phyloP scores from a whole-genome alignment of 2,329 filamentous ascomycete species.

The Septoria linicola region DNA sequence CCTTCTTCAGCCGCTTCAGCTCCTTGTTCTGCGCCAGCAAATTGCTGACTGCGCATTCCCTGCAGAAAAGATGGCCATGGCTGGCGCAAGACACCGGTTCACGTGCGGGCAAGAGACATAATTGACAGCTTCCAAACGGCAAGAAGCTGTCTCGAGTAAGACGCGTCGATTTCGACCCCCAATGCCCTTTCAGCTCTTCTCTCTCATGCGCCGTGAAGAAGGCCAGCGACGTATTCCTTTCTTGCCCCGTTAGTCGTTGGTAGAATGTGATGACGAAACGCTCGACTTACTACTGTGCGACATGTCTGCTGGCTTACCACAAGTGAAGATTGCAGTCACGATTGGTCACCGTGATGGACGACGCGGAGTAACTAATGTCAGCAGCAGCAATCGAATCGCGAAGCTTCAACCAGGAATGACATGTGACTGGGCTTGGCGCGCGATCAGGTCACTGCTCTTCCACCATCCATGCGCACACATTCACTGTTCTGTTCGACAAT shows the following conservation, averaged over 20 bases:
- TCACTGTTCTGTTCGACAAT: too few species aligned
- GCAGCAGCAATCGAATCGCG: too few species aligned
- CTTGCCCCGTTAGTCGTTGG: conserved; percentile 9
- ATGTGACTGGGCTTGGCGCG: too few species aligned
- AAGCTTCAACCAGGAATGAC: too few species aligned
- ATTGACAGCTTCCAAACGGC: conserved; percentile 80
- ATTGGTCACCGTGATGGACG: too few species aligned
- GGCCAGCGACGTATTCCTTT: conserved; percentile 85
- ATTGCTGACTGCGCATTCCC: conserved; percentile 88
- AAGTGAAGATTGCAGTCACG: too few species aligned
- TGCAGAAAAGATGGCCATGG: conserved; percentile 87
- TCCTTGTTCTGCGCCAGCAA: conserved; percentile 90
- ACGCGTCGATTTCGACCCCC: conserved; percentile 79
- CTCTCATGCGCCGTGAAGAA: conserved; percentile 95
- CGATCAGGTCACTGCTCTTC: too few species aligned
- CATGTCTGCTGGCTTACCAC: too few species aligned
- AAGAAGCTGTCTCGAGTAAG: conserved; percentile 89
- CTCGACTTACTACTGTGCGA: conserved; percentile 13
- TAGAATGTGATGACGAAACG: not conserved
- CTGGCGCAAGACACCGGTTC: conserved; percentile 77
- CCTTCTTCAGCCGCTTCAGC: conserved; percentile 75
- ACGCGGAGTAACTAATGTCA: too few species aligned
- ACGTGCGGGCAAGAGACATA: conserved; percentile 79
- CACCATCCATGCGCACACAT: too few species aligned
- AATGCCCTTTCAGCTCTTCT: conserved; percentile 73